Base-by-base conservation (phyloP, 257 asterid species). In the Scutellaria galericulata region DNA sequence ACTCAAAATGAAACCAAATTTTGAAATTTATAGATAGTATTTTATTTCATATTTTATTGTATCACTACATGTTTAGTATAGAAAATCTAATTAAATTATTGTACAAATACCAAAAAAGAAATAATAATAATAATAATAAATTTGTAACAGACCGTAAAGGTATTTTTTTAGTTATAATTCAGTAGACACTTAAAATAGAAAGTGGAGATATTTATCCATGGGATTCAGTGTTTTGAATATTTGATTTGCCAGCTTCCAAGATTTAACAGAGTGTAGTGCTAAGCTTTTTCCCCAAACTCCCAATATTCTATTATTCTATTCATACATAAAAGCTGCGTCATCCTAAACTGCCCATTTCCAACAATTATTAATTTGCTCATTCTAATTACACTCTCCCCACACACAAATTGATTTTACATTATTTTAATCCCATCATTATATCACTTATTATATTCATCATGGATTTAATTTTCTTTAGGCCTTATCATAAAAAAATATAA, bases 201-300 rank as follows among this genome's bases (percentile, higher is more conserved):
- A 71, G 51, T 10, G 40, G 27, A 41, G 64, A 46, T 0, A 7
- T 14, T 59, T 52, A 12, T 3, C 15, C 42, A 27, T 69, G 73
- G 71, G 39, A 63, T 48, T 79, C 77, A 74, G 79, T 68, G 79
- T 42, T 20, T 62, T 46, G 5, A 45, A 39, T 24, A 24, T 24
- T 64, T 35, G 42, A 9, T 27, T 62, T 56, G 60, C 15, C 79
- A 48, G 55, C 74, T 79, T 50, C 83, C 83, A 69, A 79, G 71
- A 79, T 62, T 78, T 52, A 62, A 73, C 68, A 15, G 65, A 4
- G 18, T 31, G 2, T 24, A 75, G 1, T 50, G 5, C 70, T 12
- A 42, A 10, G n/a, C 51, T 56, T 62, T 64, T 46, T 27, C 3
- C 13, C 12, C 20, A 14, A 11, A 62, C 45, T 20, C 52, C 9